Base-by-base conservation (phyloP, 2,329 filamentous ascomycete species). In the Botrytis galanthina region DNA sequence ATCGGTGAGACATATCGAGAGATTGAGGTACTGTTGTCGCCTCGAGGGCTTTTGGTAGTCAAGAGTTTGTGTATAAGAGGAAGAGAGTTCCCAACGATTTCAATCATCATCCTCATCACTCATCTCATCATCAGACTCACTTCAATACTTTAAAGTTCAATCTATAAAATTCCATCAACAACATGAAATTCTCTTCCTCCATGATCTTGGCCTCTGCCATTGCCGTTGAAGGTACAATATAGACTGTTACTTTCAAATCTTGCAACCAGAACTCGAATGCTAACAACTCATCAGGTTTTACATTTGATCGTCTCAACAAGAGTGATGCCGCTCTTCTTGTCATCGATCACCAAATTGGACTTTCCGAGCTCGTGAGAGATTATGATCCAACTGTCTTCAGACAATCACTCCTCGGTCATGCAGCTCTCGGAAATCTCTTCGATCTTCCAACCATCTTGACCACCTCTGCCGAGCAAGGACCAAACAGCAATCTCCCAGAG, bases 401-500 rank as follows among this genome's bases (percentile, higher is more conserved):
- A 75, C 87, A 91, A 80, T 88, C 88, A 81, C 89, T 93, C 75
- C 83, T 92, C 60, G 91, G 89, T 1, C 92, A 93, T 77, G 87
- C 91, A 29, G 87, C 87, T 9, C 80, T 93, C 2, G 91, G 88
- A 73, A 87, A 90, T 71, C 82, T 89, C 72, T 94, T 94, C 79
- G 82, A 90, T 78, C 80, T 93, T 4, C 92, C 92, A 8, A 88
- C 91, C 9, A 84, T 95, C 74, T 81, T 94, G 84, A 92, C 90
- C 16, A 92, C 89, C 8, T 93, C 91, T 10, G 89, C 91, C 6
- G 86, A 93, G 78, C 83, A 81, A 60, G 85, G 84, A 84, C 91
- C 92, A 67, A 94, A 94, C 80, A 92, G 92, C 1, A 89, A 87
- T 1, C 83, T 94, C 1, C 89, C 91, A 16, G 88, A 90, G 78